phyloP scores from a whole-genome alignment of 257 asterid species.

The Lantana camara region DNA sequence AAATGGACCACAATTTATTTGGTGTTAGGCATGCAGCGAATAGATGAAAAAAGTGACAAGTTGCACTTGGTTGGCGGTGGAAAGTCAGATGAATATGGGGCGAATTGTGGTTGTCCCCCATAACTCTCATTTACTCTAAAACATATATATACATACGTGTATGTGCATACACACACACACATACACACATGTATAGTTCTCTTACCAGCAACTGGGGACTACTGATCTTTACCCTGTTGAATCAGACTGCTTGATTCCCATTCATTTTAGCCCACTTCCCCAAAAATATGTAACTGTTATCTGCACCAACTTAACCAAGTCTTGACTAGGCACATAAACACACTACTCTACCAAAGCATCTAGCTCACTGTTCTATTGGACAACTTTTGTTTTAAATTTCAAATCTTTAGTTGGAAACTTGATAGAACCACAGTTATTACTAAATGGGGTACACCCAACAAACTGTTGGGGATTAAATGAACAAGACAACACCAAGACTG shows the following conservation, averaged over 20 bases:
- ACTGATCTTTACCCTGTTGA: neutral
- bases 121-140: conserved; percentile 49
- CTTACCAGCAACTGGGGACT: neutral
- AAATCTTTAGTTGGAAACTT: conserved; percentile 10
- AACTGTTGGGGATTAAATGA: conserved; percentile 24
- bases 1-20: conserved; percentile 32
- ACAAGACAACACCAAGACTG: conserved; percentile 9
- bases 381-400: conserved; percentile 13
- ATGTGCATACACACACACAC: neutral
- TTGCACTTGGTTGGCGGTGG: conserved; percentile 29
- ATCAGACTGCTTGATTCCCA: neutral
- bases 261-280: neutral
- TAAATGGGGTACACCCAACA: conserved; percentile 26
- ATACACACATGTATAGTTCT: neutral
- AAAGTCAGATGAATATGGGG: conserved; percentile 18
- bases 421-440: conserved; percentile 16
- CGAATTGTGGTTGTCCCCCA: conserved; percentile 30
- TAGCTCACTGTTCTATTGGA: conserved; percentile 19
- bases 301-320: neutral
- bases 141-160: too few species aligned
- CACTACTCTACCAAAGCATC: too few species aligned
- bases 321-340: conserved; percentile 1
- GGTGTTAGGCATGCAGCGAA: neutral
- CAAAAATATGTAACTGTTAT: neutral
- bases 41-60: too few species aligned